Conservation (phyloP, 1,284 basidiomycete genomes). For the Tilletiaria anomala region DNA sequence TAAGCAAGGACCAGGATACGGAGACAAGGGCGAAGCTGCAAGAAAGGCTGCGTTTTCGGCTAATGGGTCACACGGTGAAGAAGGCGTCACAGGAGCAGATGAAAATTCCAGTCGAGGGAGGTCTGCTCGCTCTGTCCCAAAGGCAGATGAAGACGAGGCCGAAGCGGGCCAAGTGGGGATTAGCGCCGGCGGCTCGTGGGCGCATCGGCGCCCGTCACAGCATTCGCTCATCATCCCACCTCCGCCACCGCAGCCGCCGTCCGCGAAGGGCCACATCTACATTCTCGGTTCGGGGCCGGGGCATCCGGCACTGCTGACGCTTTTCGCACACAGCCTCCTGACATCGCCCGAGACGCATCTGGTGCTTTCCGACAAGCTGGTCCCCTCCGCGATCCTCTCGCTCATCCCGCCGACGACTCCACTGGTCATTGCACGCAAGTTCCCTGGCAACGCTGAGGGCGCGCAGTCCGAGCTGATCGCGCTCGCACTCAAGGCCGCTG, state of each 20-base stretch:
- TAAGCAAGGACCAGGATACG: too few species aligned
- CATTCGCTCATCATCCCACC: constrained; percentile 20
- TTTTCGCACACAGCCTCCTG: constrained; percentile 67
- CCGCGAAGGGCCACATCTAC: constrained; percentile 41
- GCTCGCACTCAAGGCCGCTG: constrained; percentile 66
- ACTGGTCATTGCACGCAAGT: constrained; percentile 76
- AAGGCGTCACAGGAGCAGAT: too few species aligned
- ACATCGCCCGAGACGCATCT: constrained; percentile 58
- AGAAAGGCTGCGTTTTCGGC: too few species aligned
- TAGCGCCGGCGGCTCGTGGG: too few species aligned
- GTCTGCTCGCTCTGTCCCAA: not conserved
- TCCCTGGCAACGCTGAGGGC: constrained; percentile 89
- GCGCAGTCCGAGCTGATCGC: constrained; percentile 90
- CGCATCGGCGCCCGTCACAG: constrained; percentile 10
- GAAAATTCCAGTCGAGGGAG: too few species aligned
- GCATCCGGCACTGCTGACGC: constrained; percentile 76
- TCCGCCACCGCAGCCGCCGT: constrained; percentile 5
- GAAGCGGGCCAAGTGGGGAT: not conserved
- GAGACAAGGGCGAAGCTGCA: too few species aligned
- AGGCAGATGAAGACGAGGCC: not conserved
- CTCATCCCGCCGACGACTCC: constrained; percentile 57
- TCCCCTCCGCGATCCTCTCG: constrained; percentile 70
- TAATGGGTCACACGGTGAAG: too few species aligned
- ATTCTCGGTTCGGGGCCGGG: constrained; percentile 89
- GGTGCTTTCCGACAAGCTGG: constrained; percentile 91